Evolutionary conservation across 768 basidiomycete genomes (phyloP), one percentile per base, ranked within the genome.

Genomic region (Boletus tylopilopsis): DNA sequence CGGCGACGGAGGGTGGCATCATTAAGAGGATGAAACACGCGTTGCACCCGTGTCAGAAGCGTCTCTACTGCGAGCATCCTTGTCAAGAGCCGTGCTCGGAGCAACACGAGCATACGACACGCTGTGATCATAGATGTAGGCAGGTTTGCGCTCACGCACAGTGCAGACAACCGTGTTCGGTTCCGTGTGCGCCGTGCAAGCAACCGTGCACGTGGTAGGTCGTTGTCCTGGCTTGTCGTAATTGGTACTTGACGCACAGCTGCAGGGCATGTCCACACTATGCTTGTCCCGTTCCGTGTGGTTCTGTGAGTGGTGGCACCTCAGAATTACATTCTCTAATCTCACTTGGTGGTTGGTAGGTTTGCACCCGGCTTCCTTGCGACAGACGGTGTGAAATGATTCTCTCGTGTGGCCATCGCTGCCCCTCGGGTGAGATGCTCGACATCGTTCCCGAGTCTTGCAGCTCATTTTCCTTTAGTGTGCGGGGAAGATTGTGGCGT

Each of bases 281-380:
- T 24, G 48, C 42, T 2, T 87, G 86, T 50, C 76, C 78, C 5
- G 74, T 87, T 7, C 77, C 83, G 0, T 87, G 86, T 57, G 84
- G 85, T 13, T 84, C 84, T 5, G 85, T 85, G 49, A 68, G 83
- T 71, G 3, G 3, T 0, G 6, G 6, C n/a, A 1, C 3, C 6
- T 3, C n/a, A n/a, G n/a, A n/a, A 2, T 16, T 16, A 5, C 16
- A 8, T 23, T 24, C 5, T 15, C 6, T 52, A 32, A 45, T 35
- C 25, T 54, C 11, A 48, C 35, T 4, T 35, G 42, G 33, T 25
- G 24, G 23, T 43, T 5, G 18, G 5, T 41, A 86, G 85, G 72
- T 83, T 19, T 89, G 87, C 61, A 70, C 77, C 4, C 75, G 84
- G 4, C 61, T 85, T 2, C 86, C 86, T 2, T 87, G 85, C 53